Evolutionary conservation across 768 basidiomycete species (phyloP), one percentile per base, ranked within the genome.

Genomic region (Auricularia sp.): DNA sequence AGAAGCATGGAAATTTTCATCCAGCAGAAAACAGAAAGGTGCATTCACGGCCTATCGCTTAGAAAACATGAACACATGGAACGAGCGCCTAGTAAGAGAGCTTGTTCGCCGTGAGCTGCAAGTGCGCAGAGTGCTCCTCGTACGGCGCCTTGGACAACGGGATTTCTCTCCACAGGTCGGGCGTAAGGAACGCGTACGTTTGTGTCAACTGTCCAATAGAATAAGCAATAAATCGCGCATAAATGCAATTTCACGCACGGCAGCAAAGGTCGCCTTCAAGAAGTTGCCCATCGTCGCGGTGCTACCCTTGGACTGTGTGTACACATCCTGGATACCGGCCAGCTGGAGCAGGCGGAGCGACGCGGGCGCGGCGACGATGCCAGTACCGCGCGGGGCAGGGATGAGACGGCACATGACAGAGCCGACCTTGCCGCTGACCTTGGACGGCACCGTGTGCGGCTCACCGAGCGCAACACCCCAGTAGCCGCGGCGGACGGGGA

Each of bases 331-430:
- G 68, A 99, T 87, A 83, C 97, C 97, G 73, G 97, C 97, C 72
- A 98, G 84, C 79, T 99, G 96, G 69, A 99, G 81, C 72, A 99
- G 82, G 70, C 96, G 90, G 84, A 96, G 98, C 69, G 88, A 94
- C 58, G 96, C 96, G 51, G 96, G 97, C 62, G 97, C 97, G 72
- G 97, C 97, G 73, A 99, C 97, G 79, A 99, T 95, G 82, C 96
- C 97, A 69, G 97, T 99, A 74, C 97, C 97, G 71, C 97, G 90
- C 65, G 95, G 94, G 54, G 96, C 97, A 71, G 97, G 96, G 74
- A 99, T 95, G 72, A 99, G 86, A 74, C 95, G 92, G 80, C 94
- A 97, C 93, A 94, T 97, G 79, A 99, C 97, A 68, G 96, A 98
- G 68, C 95, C 97, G 71, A 93, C 90, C 84, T 98, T 98, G 69